phyloP scores from a whole-genome alignment of 768 basidiomycete genomes.

The Auriscalpium orientale region DNA sequence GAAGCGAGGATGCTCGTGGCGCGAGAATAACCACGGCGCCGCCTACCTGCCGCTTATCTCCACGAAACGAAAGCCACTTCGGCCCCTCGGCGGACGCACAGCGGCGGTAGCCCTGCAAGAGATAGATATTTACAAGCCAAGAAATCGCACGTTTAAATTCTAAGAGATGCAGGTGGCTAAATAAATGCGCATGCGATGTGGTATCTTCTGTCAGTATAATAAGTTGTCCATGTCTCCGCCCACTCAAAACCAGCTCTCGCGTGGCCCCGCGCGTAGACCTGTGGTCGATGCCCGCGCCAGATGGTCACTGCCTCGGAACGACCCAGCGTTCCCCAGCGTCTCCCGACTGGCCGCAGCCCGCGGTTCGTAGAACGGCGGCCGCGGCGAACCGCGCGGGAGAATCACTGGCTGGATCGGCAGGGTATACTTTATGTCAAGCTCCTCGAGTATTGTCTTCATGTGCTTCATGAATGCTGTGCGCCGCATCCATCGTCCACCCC shows the following conservation, averaged over 20 bases:
- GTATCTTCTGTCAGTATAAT: no score
- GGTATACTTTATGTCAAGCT: conserved; percentile 63
- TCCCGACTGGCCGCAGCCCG: neutral
- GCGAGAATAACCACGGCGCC: no score
- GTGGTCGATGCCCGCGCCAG: conserved; percentile 4
- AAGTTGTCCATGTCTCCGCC: neutral
- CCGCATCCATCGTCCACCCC: conserved; percentile 73
- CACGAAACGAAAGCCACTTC: no score
- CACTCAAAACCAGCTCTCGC: neutral
- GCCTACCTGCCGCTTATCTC: no score
- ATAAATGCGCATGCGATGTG: no score
- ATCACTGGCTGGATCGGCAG: conserved; percentile 70
- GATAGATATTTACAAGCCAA: no score
- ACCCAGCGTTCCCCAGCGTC: conserved; percentile 5
- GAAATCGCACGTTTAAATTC: no score
- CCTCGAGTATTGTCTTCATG: conserved; percentile 63
- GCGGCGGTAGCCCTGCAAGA: no score
- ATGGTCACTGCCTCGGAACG: conserved; percentile 4
- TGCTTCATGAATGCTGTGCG: conserved; percentile 72
- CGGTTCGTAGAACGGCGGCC: neutral
- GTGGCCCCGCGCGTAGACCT: neutral
- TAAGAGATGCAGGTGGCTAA: no score
- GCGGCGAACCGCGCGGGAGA: conserved; percentile 28
- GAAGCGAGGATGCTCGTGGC: no score
- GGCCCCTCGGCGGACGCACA: no score